phyloP scores from a whole-genome alignment of 306 rosid genomes.

The Fragaria iinumae region DNA sequence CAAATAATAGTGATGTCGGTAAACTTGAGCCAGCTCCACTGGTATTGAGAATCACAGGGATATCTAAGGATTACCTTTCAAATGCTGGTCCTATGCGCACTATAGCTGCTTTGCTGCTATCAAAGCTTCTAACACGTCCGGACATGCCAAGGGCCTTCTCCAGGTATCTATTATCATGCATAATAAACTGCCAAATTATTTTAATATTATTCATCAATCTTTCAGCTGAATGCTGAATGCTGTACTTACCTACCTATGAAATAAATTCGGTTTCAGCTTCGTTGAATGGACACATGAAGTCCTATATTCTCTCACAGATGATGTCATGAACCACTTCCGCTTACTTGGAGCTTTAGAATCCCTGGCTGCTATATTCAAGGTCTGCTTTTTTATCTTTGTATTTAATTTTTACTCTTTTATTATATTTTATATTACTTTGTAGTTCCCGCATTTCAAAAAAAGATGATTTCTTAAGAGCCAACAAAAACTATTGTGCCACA shows the following conservation, averaged over 20 bases:
- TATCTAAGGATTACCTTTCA: conserved; percentile 84
- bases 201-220: conserved; percentile 14
- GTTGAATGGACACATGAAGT: conserved; percentile 79
- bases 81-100: conserved; percentile 87
- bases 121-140: conserved; percentile 88
- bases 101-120: conserved; percentile 82
- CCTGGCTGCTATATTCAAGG: conserved; percentile 89
- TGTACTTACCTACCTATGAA: conserved; percentile 29
- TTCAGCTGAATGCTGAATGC: background rate
- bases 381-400: conserved; percentile 12
- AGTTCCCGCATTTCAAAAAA: background rate
- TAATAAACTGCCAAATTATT: background rate
- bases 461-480: background rate
- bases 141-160: conserved; percentile 90
- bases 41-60: conserved; percentile 74
- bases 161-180: conserved; percentile 41
- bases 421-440: conserved; percentile 20
- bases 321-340: conserved; percentile 62
- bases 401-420: background rate
- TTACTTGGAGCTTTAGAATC: conserved; percentile 81
- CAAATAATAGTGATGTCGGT: conserved; percentile 38
- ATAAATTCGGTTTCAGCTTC: conserved; percentile 58
- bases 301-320: conserved; percentile 61
- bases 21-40: conserved; percentile 71
- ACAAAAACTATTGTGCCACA: background rate